A percentile compares a stretch with the other conserved stretches of the same genome.
phyloP scores from a whole-genome alignment of 257 asterid genomes.

The Solanum appendiculatum region DNA sequence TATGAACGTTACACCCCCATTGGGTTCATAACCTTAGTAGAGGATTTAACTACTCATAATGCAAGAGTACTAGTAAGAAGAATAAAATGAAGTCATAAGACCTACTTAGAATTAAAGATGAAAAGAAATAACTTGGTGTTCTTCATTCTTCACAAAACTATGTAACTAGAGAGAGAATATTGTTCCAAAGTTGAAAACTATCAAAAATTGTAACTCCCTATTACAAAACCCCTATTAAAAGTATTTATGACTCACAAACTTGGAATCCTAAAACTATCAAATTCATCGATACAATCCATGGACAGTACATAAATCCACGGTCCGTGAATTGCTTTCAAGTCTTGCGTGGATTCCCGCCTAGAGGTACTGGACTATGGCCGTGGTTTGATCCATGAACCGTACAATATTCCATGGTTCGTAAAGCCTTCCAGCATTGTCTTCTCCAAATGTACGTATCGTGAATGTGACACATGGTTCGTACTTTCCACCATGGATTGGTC shows the following conservation, averaged over 20 bases:
- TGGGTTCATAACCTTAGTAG: too few relatives aligned
- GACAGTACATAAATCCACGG: not conserved
- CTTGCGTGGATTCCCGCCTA: not conserved
- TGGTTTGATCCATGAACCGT: not conserved
- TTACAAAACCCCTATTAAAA: too few relatives aligned
- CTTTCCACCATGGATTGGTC: not conserved
- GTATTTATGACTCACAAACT: not conserved
- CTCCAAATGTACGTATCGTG: not conserved
- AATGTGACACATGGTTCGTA: not conserved
- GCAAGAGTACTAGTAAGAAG: not conserved
- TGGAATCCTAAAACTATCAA: not conserved
- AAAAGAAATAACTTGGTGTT: not conserved
- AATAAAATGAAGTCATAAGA: not conserved
- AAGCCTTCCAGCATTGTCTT: not conserved
- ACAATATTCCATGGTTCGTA: not conserved
- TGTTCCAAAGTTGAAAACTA: not conserved
- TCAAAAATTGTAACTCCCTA: not conserved
- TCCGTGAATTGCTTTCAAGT: not conserved
- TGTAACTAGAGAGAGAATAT: not conserved
- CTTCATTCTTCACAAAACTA: not conserved
- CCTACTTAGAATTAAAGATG: not conserved
- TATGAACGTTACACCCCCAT: too few relatives aligned
- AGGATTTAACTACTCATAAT: not conserved
- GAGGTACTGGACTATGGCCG: not conserved
- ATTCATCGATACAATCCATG: not conserved